Conservation (phyloP, 2,329 filamentous ascomycete genomes). For the Pseudopithomyces maydicus region DNA sequence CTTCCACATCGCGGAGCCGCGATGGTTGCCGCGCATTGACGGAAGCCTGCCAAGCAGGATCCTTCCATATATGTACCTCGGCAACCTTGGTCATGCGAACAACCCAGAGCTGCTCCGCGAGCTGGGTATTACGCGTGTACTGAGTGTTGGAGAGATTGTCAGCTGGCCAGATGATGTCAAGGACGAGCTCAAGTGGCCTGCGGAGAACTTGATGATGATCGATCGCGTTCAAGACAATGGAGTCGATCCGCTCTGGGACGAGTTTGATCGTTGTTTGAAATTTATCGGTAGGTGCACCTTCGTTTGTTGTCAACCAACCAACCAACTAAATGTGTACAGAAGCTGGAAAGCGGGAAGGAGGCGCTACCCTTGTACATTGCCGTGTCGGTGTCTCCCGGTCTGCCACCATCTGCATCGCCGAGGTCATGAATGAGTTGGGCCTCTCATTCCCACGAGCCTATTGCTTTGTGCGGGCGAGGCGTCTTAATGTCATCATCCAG, state of each 20-base stretch:
- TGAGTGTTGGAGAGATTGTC: slow-evolving; percentile 90
- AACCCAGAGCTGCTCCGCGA: slow-evolving; percentile 81
- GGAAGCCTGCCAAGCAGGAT: slow-evolving; percentile 90
- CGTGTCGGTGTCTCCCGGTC: slow-evolving; percentile 94
- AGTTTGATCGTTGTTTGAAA: slow-evolving; percentile 83
- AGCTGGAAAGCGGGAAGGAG: slow-evolving; percentile 74
- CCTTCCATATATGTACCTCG: slow-evolving; percentile 93
- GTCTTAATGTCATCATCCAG: slow-evolving; percentile 97
- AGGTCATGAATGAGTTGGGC: slow-evolving; percentile 84
- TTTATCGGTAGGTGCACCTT: slow-evolving; percentile 89
- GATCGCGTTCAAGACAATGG: slow-evolving; percentile 95
- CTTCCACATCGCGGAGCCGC: slow-evolving; percentile 67
- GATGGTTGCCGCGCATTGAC: slow-evolving; percentile 83
- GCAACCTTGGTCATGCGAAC: slow-evolving; percentile 91
- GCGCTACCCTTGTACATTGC: slow-evolving; percentile 92
- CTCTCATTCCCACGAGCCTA: slow-evolving; percentile 92
- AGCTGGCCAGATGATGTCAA: slow-evolving; percentile 75
- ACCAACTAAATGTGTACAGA: slow-evolving; percentile 58
- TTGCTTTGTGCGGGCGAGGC: slow-evolving; percentile 89
- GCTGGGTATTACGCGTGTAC: slow-evolving; percentile 82
- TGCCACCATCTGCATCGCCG: slow-evolving; percentile 98
- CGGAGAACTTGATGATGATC: slow-evolving; percentile 78
- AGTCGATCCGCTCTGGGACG: slow-evolving; percentile 85
- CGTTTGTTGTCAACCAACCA: neutral
- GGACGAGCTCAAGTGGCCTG: slow-evolving; percentile 67